These are phyloP conservation scores for Epichloe scottii DNA, from an alignment of 2,329 filamentous ascomycete genomes.

Conservation along the genomic window DNA sequence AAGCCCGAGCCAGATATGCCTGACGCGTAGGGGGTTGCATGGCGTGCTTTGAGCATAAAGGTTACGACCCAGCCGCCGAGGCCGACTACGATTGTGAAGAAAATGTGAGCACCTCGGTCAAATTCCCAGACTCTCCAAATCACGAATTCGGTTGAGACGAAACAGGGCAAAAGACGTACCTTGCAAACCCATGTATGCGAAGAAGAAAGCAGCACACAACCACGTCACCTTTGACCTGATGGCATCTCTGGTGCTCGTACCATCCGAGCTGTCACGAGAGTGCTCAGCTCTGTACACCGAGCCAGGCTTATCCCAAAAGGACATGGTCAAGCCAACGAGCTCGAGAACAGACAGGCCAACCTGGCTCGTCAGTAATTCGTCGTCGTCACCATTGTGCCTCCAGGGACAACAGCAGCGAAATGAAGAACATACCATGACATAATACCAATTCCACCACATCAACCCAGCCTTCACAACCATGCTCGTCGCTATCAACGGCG, in stretches of 20 bases:
- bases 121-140: too few species aligned
- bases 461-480: constrained; percentile 48
- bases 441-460: constrained; percentile 59
- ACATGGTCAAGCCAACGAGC: constrained; percentile 31
- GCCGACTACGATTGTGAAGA: constrained; percentile 29
- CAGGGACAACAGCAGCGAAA: too few species aligned
- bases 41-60: constrained; percentile 63
- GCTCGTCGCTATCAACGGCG: constrained; percentile 52
- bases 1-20: constrained; percentile 64
- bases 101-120: too few species aligned
- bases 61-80: constrained; percentile 70
- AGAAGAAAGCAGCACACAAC: constrained; percentile 55
- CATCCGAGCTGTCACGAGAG: constrained; percentile 12
- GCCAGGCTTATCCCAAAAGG: constrained; percentile 50
- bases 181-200: constrained; percentile 63
- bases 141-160: too few species aligned
- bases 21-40: constrained; percentile 52
- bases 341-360: constrained; percentile 41
- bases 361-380: constrained; percentile 9
- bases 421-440: constrained; percentile 46
- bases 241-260: constrained; percentile 23
- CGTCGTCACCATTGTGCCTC: neutral
- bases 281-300: constrained; percentile 35
- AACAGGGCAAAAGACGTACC: constrained; percentile 19
- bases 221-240: constrained; percentile 45